A percentile compares a stretch with the other conserved stretches of the same genome.
These are phyloP conservation scores for Ailanthus altissimus DNA, from an alignment of 345 rosid species.

Conservation along the genomic window DNA sequence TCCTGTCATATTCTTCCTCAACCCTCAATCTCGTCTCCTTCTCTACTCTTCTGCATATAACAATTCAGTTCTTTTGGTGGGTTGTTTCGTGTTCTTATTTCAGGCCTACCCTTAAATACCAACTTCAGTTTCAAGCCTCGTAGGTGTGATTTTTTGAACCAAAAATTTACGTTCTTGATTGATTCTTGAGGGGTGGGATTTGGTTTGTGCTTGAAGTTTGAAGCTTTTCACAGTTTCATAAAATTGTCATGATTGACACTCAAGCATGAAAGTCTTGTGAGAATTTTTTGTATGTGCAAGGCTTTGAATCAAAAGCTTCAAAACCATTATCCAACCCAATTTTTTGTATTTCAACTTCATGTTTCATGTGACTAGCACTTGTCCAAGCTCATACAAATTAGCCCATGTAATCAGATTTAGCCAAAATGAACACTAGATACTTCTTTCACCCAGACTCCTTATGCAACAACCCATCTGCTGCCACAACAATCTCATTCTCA, in stretches of 20 bases:
- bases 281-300: not conserved
- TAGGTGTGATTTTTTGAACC: not conserved
- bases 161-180: not conserved
- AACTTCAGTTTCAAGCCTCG: slow-evolving; percentile 18
- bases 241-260: not conserved
- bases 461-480: slow-evolving; percentile 38
- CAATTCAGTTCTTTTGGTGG: not conserved
- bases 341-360: not conserved
- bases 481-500: slow-evolving; percentile 38
- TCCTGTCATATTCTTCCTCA: slow-evolving; percentile 50
- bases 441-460: slow-evolving; percentile 47
- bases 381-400: too few relatives aligned
- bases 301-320: slow-evolving; percentile 5
- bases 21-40: slow-evolving; percentile 27
- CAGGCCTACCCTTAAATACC: slow-evolving; percentile 28
- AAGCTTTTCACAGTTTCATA: not conserved
- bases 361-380: not conserved
- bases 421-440: slow-evolving; percentile 60
- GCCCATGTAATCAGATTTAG: too few relatives aligned
- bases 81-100: slow-evolving; percentile 14
- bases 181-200: slow-evolving; percentile 18
- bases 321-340: not conserved
- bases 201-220: slow-evolving; percentile 8
- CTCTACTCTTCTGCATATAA: slow-evolving; percentile 17
- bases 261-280: slow-evolving; percentile 26